phyloP scores from a whole-genome alignment of 352 stramenopile species.

The Blastocystis sp. region DNA sequence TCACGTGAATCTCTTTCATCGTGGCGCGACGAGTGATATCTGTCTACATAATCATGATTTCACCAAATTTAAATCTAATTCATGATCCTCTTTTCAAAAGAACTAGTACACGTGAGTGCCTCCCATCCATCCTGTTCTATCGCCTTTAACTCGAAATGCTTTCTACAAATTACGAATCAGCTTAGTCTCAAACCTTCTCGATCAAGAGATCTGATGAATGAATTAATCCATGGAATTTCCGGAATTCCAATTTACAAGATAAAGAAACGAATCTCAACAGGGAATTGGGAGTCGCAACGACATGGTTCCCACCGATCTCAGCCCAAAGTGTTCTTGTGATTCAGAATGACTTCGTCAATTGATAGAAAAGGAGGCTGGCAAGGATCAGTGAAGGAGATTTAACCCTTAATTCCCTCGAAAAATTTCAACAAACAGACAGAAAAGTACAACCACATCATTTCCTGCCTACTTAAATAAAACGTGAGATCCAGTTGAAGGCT shows the following conservation, averaged over 20 bases:
- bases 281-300: too few species aligned
- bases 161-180: neutral
- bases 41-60: neutral
- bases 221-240: neutral
- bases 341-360: too few species aligned
- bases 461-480: too few species aligned
- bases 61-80: neutral
- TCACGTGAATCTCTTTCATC: neutral
- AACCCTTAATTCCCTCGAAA: too few species aligned
- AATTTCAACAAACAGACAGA: too few species aligned
- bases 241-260: neutral
- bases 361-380: too few species aligned
- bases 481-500: too few species aligned
- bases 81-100: neutral
- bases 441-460: too few species aligned
- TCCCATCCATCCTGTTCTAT: neutral
- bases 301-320: too few species aligned
- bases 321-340: too few species aligned
- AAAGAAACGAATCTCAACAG: constrained; percentile 41
- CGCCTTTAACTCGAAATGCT: neutral
- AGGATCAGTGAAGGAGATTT: too few species aligned
- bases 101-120: constrained; percentile 50
- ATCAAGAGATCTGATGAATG: neutral
- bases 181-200: neutral
- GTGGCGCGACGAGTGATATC: neutral